Conservation (phyloP, 352 stramenopile species). For the Pythium periplocum region DNA sequence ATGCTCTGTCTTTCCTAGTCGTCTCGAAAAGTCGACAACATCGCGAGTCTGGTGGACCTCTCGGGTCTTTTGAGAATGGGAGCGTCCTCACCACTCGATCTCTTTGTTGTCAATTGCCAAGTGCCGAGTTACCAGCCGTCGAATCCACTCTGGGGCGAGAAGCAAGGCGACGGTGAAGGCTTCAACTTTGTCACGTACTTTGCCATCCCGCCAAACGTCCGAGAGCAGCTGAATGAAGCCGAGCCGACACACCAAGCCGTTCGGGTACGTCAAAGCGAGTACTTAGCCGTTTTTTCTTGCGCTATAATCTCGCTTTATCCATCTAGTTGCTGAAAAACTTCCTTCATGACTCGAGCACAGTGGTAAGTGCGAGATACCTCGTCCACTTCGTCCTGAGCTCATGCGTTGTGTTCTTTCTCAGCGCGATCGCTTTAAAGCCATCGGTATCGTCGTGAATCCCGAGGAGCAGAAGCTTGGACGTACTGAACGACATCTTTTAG, state of each 20-base stretch:
- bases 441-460: constrained; percentile 75
- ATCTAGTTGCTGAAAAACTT: constrained; percentile 31
- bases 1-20: constrained; percentile 27
- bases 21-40: constrained; percentile 62
- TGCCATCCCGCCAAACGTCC: constrained; percentile 47
- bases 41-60: constrained; percentile 64
- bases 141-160: constrained; percentile 81
- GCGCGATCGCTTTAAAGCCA: constrained; percentile 80
- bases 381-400: not conserved
- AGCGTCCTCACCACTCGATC: constrained; percentile 28
- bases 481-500: constrained; percentile 66
- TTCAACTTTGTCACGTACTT: constrained; percentile 86
- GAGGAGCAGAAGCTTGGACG: constrained; percentile 63
- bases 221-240: constrained; percentile 39
- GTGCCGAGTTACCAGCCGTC: constrained; percentile 77
- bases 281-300: no score
- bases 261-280: constrained; percentile 17
- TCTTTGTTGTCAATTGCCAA: constrained; percentile 83
- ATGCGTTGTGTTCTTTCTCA: constrained; percentile 11
- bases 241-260: constrained; percentile 45
- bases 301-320: no score
- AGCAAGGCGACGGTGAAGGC: constrained; percentile 58
- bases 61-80: constrained; percentile 24
- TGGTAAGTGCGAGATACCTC: constrained; percentile 14
- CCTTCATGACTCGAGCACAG: constrained; percentile 32